Base-by-base conservation (phyloP, 345 rosid genomes). In the Schrenkiella parvula region DNA sequence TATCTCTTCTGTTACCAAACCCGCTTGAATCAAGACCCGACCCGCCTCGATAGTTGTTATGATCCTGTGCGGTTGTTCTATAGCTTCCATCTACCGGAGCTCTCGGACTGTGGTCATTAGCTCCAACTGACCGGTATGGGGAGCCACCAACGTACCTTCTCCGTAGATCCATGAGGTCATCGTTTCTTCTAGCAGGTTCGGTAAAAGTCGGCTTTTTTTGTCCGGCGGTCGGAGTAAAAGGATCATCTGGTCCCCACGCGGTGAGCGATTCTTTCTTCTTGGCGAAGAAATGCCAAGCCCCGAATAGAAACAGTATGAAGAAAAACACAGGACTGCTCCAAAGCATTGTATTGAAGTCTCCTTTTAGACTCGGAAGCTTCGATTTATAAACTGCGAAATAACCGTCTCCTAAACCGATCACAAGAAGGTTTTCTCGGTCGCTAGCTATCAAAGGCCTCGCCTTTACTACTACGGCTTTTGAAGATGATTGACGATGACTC, bases 191-290 rank as follows among this genome's bases (percentile, higher is more conserved):
- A 14, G 93, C 68, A 22, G 97, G 82, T 23, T 90, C 97, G 1
- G 74, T 79, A 18, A 82, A 74, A 28, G 67, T 78, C 2, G 89
- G 68, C 68, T 89, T 82, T n/a, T 91, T 93, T 42, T 82, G 66
- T 5, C 85, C 82, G 0, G 87, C 82, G 4, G 86, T 48, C 1
- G 95, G 82, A 64, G 75, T 81, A 50, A 93, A 93, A 6, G 96
- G 96, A 66, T 93, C 97, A 35, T 91, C 95, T 0, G 95, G 85
- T 66, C 97, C 99, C 96, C 97, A 91, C 0, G 96, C 88, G 0
- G 95, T 89, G 32, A 89, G 85, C 0, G 87, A 89, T 42, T 91
- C 97, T 80, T 95, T 91, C 87, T 95, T 95, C 95, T 91, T 91
- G 6, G 99, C 91, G 19, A 95, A 95, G 66, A 95, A 89, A 52